Base-by-base conservation (phyloP, 2,329 filamentous ascomycete genomes). In the Pseudodiploospora longispora region DNA sequence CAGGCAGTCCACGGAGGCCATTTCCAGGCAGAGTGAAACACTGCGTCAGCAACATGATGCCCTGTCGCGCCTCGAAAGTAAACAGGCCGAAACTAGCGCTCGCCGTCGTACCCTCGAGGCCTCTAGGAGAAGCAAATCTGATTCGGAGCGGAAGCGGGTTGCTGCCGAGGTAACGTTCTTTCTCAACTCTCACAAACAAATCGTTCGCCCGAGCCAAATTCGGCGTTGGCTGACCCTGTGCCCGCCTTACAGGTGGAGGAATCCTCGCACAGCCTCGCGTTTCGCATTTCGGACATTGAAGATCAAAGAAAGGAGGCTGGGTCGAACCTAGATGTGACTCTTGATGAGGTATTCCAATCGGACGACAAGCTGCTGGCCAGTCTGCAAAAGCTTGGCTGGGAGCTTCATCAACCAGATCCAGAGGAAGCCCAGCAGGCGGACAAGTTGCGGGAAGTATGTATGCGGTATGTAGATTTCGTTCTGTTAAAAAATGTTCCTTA, bases 361-460 rank as follows among this genome's bases (percentile, higher is more conserved):
- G 83, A 87, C 47, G 82, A 87, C 55, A 79, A 76, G 48, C 67
- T 86, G 3, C 64, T 87, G 2, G 68, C 74, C 19, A 80, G 80
- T 47, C 65, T 87, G 3, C 79, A 84, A 55, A 84, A 83, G 51
- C 69, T 87, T 2, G 74, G 81, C 0, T 73, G 72, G 47, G 80
- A 82, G 51, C 68, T 86, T 4, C 68, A 78, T 7, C 67, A 68
- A 4, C 68, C 73, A 38, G 66, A 73, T 27, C 66, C 69, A 0
- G 71, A 76, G 6, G 74, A 80, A 40, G 66, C 75, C 37, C 62
- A 71, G 43, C 70, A 69, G 3, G 64, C 82, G 7, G 70, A 75
- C 36, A 71, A 72, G 47, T 71, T 85, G 52, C 77, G 78, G 55
- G 83, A 74, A 52, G 69, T 60, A 49, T 81, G 65, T 69, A 78